These are phyloP conservation scores for Stemphylium lycopersici DNA, from an alignment of 2,329 filamentous ascomycete species.

Conservation along the genomic window DNA sequence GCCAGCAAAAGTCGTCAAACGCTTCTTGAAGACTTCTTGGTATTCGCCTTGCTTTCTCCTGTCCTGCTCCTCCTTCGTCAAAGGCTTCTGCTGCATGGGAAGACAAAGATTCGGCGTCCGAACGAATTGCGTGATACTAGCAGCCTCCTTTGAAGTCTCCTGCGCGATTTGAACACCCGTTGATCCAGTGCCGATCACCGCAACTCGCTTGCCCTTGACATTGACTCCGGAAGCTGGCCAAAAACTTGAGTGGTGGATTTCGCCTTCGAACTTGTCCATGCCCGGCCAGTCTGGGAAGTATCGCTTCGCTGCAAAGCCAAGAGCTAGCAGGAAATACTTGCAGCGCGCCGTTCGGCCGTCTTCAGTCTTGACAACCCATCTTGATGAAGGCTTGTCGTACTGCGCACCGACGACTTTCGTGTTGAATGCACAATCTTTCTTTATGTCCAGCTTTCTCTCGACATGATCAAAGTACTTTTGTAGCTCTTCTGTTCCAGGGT, in stretches of 20 bases:
- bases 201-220: conserved; percentile 64
- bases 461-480: conserved; percentile 65
- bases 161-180: conserved; percentile 70
- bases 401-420: conserved; percentile 60
- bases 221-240: conserved; percentile 66
- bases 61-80: conserved; percentile 61
- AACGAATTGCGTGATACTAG: conserved; percentile 65
- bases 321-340: conserved; percentile 60
- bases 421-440: conserved; percentile 64
- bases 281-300: conserved; percentile 67
- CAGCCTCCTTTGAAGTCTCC: conserved; percentile 61
- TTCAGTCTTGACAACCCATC: conserved; percentile 59
- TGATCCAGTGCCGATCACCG: conserved; percentile 69
- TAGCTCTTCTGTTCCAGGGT: conserved; percentile 60
- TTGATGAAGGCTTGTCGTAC: conserved; percentile 56
- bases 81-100: conserved; percentile 62
- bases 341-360: conserved; percentile 59
- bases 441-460: conserved; percentile 61
- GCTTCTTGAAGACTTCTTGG: conserved; percentile 58
- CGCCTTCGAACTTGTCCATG: conserved; percentile 65
- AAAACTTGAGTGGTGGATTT: conserved; percentile 65
- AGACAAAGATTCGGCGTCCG: conserved; percentile 70
- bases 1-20: conserved; percentile 62
- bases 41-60: conserved; percentile 48
- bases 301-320: conserved; percentile 65